These are phyloP conservation scores for Moesziomyces sp. DNA, from an alignment of 1,284 basidiomycete genomes.

Conservation along the genomic window DNA sequence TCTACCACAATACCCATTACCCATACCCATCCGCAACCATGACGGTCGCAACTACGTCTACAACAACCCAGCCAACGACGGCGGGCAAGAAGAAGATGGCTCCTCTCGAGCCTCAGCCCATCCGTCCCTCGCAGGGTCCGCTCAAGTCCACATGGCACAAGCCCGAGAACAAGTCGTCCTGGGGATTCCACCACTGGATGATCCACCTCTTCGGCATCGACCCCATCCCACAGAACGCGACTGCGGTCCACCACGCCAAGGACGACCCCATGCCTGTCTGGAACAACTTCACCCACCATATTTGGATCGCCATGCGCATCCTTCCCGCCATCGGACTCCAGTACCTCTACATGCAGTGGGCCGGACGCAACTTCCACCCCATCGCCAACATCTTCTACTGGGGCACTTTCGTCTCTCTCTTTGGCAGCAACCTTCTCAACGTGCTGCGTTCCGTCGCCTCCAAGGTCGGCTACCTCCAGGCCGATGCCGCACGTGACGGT, in stretches of 20 bases:
- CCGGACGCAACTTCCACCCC: slow-evolving; percentile 52
- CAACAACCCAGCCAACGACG: not conserved
- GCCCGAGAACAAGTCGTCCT: slow-evolving; percentile 12
- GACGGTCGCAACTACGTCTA: not conserved
- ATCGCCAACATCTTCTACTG: slow-evolving; percentile 45
- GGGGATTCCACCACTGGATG: slow-evolving; percentile 27
- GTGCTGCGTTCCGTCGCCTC: slow-evolving; percentile 21
- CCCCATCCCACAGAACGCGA: slow-evolving; percentile 27
- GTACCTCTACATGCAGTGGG: slow-evolving; percentile 37
- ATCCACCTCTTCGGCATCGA: slow-evolving; percentile 29
- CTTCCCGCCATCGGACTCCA: slow-evolving; percentile 49
- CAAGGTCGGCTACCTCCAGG: slow-evolving; percentile 57
- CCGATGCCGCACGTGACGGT: slow-evolving; percentile 43
- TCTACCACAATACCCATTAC: too few species aligned
- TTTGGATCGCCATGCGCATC: slow-evolving; percentile 44
- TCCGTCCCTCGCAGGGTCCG: slow-evolving; percentile 40
- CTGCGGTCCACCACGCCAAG: slow-evolving; percentile 30
- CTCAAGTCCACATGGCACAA: slow-evolving; percentile 46
- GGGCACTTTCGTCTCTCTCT: slow-evolving; percentile 31
- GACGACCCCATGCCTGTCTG: slow-evolving; percentile 46
- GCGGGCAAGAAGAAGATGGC: not conserved
- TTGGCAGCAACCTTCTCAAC: slow-evolving; percentile 37
- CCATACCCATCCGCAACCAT: not conserved
- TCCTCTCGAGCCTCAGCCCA: slow-evolving; percentile 12
- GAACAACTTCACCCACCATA: slow-evolving; percentile 45